Evolutionary conservation across 352 stramenopile genomes (phyloP), one percentile per base, ranked within the genome.

Genomic region (Peronospora belbahrii): DNA sequence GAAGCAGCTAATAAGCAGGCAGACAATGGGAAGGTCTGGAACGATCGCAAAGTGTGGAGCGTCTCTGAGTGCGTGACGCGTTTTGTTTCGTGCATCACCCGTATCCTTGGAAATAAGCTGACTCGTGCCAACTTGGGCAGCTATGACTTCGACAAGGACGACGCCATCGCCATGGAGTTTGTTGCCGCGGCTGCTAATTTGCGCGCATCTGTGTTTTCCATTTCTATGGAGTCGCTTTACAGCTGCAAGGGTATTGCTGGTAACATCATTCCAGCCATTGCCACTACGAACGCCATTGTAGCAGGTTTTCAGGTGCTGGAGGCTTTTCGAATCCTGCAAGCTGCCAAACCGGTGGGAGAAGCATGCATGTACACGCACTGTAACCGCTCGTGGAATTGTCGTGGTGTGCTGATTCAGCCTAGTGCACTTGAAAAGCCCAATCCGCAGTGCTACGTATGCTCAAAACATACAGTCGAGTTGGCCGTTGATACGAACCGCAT

Each of bases 241-340:
- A 83, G 60, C 30, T 91, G 95, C 71, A 99, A 99, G 70, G 97
- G 97, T 19, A 99, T 99, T 53, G 97, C 97, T 4, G 97, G 97
- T 15, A 99, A 99, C 63, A 99, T 99, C 55, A 98, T 99, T 46
- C 96, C 96, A 34, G 97, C 97, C 13, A 99, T 99, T 64, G 96
- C 97, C 8, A 99, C 96, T 11, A 99, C 97, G n/a, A 99, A 99
- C 67, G 97, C 97, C 13, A 99, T 99, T 62, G 95, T 98, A 17
- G 96, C 96, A 0, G 97, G 96, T 4, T 73, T 99, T 15, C 83
- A 94, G 41, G 83, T 94, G 34, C 61, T 94, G 17, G 70, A 94
- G 56, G 80, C 80, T 10, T 89, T 91, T 61, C 83, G 85, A 49
- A 83, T 94, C 49, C 48, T 94, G 6, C 73, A 74, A n/a, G 67